Evolutionary conservation across 78 protist species (phyloP).

Genomic region (Speleostelium caveatum): DNA sequence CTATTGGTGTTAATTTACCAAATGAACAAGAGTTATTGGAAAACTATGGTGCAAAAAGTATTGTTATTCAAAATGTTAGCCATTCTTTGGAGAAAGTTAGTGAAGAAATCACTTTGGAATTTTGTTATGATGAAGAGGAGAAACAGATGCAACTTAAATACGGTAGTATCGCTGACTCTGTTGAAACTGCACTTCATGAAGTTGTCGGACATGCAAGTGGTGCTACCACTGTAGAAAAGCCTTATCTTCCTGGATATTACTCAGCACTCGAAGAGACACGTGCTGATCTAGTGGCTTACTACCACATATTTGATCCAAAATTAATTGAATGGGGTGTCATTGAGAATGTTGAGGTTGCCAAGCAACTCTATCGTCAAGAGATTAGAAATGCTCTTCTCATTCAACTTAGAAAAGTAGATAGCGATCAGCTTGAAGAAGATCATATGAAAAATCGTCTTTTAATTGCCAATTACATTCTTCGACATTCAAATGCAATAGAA

Average conservation of each 20-base stretch:
- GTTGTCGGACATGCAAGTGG: not conserved
- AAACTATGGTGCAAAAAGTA: not conserved
- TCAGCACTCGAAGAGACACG: not conserved
- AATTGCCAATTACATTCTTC: not conserved
- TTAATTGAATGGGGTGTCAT: not conserved
- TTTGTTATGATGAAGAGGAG: not conserved
- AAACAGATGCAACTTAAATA: not conserved
- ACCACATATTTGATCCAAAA: not conserved
- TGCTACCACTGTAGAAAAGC: not conserved
- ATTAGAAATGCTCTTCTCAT: not conserved
- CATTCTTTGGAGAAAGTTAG: not conserved
- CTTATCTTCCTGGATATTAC: not conserved
- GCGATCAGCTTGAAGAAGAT: slow-evolving; percentile 4
- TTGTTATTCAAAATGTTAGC: not conserved
- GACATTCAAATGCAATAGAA: not conserved
- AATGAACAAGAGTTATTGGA: not conserved
- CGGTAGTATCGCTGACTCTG: not conserved
- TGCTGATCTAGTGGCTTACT: not conserved
- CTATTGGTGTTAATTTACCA: slow-evolving; percentile 6
- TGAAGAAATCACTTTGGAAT: not conserved
- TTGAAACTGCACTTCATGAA: not conserved
- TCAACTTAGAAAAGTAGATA: not conserved
- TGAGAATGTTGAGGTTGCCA: not conserved
- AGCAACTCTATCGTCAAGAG: not conserved
- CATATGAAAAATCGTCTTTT: slow-evolving; percentile 5